Evolutionary conservation across 73 alveolate species (phyloP).

Genomic region (Effrenium voratum): DNA sequence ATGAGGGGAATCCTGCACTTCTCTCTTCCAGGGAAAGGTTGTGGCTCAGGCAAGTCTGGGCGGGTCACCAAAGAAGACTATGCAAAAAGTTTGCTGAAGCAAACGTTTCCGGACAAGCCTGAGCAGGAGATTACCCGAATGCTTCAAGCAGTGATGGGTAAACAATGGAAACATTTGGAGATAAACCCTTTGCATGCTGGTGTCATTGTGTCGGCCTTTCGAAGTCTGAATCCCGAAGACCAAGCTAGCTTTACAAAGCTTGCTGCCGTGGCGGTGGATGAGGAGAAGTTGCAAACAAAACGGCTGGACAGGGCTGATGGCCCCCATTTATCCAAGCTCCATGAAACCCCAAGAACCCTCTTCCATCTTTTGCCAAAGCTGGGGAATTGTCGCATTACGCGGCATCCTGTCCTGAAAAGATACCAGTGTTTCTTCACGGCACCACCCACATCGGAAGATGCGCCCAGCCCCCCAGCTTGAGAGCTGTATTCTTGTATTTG

Average conservation of each 20-base stretch:
- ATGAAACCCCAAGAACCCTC: not conserved
- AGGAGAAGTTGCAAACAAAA: not conserved
- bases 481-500: not conserved
- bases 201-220: not conserved
- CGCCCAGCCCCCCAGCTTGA: not conserved
- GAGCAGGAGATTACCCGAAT: not conserved
- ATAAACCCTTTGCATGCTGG: not conserved
- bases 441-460: not conserved
- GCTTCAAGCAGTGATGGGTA: not conserved
- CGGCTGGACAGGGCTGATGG: not conserved
- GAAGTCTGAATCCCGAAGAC: not conserved
- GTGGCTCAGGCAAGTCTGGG: not conserved
- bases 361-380: not conserved
- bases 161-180: not conserved
- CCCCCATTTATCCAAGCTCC: not conserved
- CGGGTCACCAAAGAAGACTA: not conserved
- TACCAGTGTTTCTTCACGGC: not conserved
- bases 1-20: not conserved
- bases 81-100: not conserved
- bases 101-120: not conserved
- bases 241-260: not conserved
- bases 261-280: not conserved
- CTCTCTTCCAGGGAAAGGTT: not conserved
- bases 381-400: not conserved
- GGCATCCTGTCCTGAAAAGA: slow-evolving; percentile 28